Base-by-base conservation (phyloP, 202 grass and related monocot species). In the Cymbopogon flexuosus region DNA sequence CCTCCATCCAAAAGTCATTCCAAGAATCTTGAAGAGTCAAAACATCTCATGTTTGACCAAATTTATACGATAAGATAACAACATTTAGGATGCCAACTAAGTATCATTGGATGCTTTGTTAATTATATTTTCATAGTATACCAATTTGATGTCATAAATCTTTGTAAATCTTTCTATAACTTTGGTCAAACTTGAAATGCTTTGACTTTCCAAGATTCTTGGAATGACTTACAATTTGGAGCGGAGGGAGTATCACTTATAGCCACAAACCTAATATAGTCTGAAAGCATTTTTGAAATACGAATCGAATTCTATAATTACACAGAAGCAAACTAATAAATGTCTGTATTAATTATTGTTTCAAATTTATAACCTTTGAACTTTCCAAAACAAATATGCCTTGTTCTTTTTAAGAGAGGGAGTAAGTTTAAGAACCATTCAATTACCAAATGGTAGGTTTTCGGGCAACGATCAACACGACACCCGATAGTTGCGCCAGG, bases 401-500 rank as follows among this genome's bases (percentile, higher is more conserved):
- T 33, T 34, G 41, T 71, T 18, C 5, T 52, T 51, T 52, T 52
- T 15, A 49, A 71, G 23, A 10, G 45, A 33, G 14, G 43, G 42
- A 0, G 21, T 52, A 59, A 78, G 37, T 35, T 37, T 66, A 23
- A 68, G 61, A 63, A 68, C 9, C 18, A 81, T 51, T 63, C 35
- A 45, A 85, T 84, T 87, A 99, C 96, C 96, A 98, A 84, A 91
- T 98, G 96, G 79, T 95, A 98, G 24, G 96, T 98, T 84, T 98
- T 98, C 0, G 87, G 88, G 71, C 92, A 98, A 34, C 92, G 88
- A 86, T 98, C 96, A 61, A 95, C 92, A 68, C 90, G 90, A 65
- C 96, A 98, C 47, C 96, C 96, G 14, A 98, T 95, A 66, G 96
- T 98, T 58, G 96, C 92, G 78, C 96, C 96, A 75, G 96, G 88